phyloP scores from a whole-genome alignment of 441 rosid species.

The Euphorbia schlechtendalii region DNA sequence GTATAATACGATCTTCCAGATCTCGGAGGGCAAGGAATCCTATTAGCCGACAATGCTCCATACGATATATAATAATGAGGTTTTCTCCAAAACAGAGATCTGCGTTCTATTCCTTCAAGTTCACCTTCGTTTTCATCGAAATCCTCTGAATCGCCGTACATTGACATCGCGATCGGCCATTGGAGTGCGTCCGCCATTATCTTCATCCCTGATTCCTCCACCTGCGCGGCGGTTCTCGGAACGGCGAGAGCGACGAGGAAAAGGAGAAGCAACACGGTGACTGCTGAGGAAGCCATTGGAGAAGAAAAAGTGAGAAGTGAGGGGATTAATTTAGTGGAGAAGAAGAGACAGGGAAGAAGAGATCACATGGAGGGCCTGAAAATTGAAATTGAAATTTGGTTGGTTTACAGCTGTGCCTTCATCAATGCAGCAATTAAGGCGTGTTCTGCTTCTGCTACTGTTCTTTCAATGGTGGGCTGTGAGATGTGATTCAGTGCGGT shows the following conservation, averaged over 20 bases:
- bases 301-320: not conserved
- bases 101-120: constrained; percentile 34
- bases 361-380: constrained; percentile 16
- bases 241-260: constrained; percentile 9
- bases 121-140: constrained; percentile 21
- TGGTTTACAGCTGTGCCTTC: constrained; percentile 33
- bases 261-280: constrained; percentile 13
- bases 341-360: not conserved
- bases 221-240: constrained; percentile 22
- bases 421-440: constrained; percentile 40
- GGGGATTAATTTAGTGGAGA: not conserved
- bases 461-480: not conserved
- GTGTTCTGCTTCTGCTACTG: constrained; percentile 21
- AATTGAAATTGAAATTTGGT: constrained; percentile 14
- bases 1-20: no score
- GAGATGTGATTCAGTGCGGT: not conserved
- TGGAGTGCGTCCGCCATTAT: constrained; percentile 36
- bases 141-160: constrained; percentile 24
- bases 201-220: constrained; percentile 34
- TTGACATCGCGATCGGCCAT: constrained; percentile 47
- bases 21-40: no score
- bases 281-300: constrained; percentile 31
- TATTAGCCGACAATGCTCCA: constrained; percentile 22
- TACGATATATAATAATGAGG: constrained; percentile 71
- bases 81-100: constrained; percentile 67